These are phyloP conservation scores for Martiniozyma asiatica DNA, from an alignment of 1,139 yeast genomes.

Conservation along the genomic window DNA sequence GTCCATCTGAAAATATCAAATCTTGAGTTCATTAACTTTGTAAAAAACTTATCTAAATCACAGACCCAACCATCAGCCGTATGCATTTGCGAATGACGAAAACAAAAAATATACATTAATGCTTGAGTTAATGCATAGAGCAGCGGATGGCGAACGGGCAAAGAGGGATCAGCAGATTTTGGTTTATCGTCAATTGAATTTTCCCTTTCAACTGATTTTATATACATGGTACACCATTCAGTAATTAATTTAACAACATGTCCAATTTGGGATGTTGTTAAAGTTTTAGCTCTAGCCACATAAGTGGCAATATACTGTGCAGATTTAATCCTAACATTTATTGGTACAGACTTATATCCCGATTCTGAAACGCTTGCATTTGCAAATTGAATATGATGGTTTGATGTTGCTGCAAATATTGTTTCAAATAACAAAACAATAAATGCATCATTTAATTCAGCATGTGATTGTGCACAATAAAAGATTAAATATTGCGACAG, in stretches of 20 bases:
- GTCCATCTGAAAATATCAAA: slow-evolving; percentile 92
- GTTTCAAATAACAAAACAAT: slow-evolving; percentile 74
- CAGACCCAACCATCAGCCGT: slow-evolving; percentile 55
- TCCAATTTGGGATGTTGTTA: slow-evolving; percentile 60
- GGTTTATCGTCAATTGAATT: slow-evolving; percentile 10
- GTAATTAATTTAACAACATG: slow-evolving; percentile 70
- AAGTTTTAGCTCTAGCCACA: slow-evolving; percentile 73
- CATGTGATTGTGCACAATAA: slow-evolving; percentile 69
- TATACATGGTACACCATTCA: slow-evolving; percentile 74
- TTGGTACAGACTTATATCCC: background rate
- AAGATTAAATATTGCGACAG: slow-evolving; percentile 80
- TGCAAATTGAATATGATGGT: slow-evolving; percentile 24
- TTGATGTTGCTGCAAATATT: slow-evolving; percentile 44
- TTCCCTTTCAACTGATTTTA: slow-evolving; percentile 20
- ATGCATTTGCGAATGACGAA: slow-evolving; percentile 57
- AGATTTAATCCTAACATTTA: slow-evolving; percentile 70
- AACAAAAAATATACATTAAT: slow-evolving; percentile 80
- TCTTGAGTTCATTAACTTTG: slow-evolving; percentile 71
- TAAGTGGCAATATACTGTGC: slow-evolving; percentile 88
- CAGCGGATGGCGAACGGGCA: slow-evolving; percentile 23
- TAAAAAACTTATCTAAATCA: slow-evolving; percentile 74
- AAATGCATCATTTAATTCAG: slow-evolving; percentile 76
- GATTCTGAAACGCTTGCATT: background rate
- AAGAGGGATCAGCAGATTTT: slow-evolving; percentile 25
- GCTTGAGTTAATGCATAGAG: slow-evolving; percentile 94